Evolutionary conservation across 192 early-diverging fungal species (phyloP), one percentile per base, ranked within the genome.

Genomic region (Linnemannia elongata): DNA sequence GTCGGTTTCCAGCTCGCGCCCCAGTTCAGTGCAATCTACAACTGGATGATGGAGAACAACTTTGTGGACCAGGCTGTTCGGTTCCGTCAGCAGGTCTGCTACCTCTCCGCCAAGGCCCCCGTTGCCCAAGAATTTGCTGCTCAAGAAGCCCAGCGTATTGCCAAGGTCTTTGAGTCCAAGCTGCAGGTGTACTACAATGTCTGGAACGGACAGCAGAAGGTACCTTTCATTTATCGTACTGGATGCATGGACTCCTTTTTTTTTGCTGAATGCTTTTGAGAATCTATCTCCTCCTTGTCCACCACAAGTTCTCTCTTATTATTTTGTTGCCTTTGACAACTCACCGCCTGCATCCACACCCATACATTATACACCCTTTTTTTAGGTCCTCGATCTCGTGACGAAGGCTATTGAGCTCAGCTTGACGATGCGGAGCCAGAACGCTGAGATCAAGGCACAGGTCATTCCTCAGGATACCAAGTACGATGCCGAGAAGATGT

Each of bases 371-470:
- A 33, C 15, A 35, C 72, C 36, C 30, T 8, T 44, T 54, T 69
- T 74, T 10, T 78, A 90, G 79, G 81, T 90, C 4, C 71, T 80
- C 68, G 80, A 82, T 60, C 27, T 90, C 54, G 88, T 90, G 33
- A 88, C 80, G 13, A 84, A 88, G 78, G 87, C 89, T 18, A 76
- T 85, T 44, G 83, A 82, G 72, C 75, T 90, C 20, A 90, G 83
- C 41, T 74, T 90, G 76, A 88, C 89, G 24, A 90, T 90, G 89
- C 70, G 82, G 73, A 85, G 89, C 44, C 89, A 90, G 78, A 76
- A 90, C 17, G 68, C 83, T 15, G 83, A 86, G 75, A 86, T 86
- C 52, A 33, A 39, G 12, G 83, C 83, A 33, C 69, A 80, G 42
- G 79, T 86, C 41, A 80, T 86, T 69, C 69, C 78, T 10, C 27